Percentiles rank a stretch among this genome's conserved stretches.
Evolutionary conservation across 2,329 filamentous ascomycete species (phyloP).

Genomic region (Coniella vitis): DNA sequence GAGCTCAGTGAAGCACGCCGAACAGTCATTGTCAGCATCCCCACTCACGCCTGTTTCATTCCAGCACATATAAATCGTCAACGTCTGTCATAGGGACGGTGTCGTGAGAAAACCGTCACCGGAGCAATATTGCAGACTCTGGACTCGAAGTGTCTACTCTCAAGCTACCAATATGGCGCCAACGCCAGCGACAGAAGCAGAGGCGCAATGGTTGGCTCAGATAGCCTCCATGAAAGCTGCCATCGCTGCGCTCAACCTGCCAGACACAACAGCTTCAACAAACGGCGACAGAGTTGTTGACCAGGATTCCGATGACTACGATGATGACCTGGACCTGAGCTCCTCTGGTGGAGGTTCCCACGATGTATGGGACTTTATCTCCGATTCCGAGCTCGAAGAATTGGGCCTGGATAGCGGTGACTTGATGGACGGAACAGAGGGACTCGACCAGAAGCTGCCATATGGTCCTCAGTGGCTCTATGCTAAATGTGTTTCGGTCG

Average conservation of each 20-base stretch:
- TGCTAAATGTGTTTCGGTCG: constrained; percentile 59
- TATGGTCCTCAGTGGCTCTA: constrained; percentile 66
- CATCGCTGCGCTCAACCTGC: constrained; percentile 63
- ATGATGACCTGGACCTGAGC: constrained; percentile 44
- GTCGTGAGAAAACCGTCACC: too few relatives aligned
- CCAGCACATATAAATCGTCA: background rate
- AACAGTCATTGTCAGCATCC: too few relatives aligned
- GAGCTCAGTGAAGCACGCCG: too few relatives aligned
- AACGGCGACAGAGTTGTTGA: constrained; percentile 37
- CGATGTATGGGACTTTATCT: constrained; percentile 91
- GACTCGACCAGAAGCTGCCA: constrained; percentile 19
- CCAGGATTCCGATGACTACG: constrained; percentile 59
- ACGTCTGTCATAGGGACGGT: background rate
- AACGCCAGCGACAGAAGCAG: constrained; percentile 28
- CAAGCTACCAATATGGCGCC: constrained; percentile 4
- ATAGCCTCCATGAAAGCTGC: constrained; percentile 81
- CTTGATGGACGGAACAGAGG: constrained; percentile 29
- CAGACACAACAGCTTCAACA: constrained; percentile 23
- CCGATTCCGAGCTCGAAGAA: constrained; percentile 62
- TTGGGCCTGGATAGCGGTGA: constrained; percentile 37
- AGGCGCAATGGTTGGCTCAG: constrained; percentile 74
- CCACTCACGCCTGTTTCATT: background rate
- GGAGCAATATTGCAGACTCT: background rate
- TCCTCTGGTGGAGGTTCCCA: constrained; percentile 56
- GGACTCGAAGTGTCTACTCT: background rate